Base-by-base conservation (phyloP, 2,329 filamentous ascomycete species). In the Xylaria sp. region DNA sequence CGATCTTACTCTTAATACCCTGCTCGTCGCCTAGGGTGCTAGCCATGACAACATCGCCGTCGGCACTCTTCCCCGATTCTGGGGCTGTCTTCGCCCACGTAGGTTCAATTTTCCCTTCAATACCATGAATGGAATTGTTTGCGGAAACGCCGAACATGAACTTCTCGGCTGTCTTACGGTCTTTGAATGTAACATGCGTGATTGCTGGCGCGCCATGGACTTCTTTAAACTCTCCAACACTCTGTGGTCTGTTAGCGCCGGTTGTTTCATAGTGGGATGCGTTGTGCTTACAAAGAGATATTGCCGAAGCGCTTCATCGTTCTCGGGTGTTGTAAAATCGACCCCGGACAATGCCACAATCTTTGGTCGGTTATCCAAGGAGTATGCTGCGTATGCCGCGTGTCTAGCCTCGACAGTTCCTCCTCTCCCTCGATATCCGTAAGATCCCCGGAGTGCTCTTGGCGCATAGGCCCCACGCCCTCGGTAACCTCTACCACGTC, bases 321-420 rank as follows among this genome's bases (percentile, higher is more conserved):
- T 88, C 34, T 86, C 85, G 1, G 86, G 76, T 14, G 83, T 83
- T 3, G 89, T 88, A 75, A 90, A 89, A 78, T 89, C 89, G 11
- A 88, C 85, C 2, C 89, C 90, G 7, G 84, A 84, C 27, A 95
- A 80, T 5, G 86, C 85, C 9, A 96, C 82, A 69, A 85, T 89
- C 77, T 87, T 91, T 0, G 93, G 90, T 53, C 93, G 85, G 77
- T 94, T 94, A 75, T 96, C 93, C 24, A 96, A 83, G 19, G 90
- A 90, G 72, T 90, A 91, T 36, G 85, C 84, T 3, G 85, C 87
- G 72, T 89, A 89, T 0, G 85, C 85, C 2, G 85, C 84, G 7
- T 79, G 79, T 32, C 78, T 77, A 51, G 75, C 77, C 59, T 79
- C 79, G 7, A 79, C 73, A 30, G 76, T 78, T 9, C 77, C 76